A percentile compares a stretch with the other conserved stretches of the same genome.
Conservation (phyloP, 2,329 filamentous ascomycete genomes). For the Alternaria solani region DNA sequence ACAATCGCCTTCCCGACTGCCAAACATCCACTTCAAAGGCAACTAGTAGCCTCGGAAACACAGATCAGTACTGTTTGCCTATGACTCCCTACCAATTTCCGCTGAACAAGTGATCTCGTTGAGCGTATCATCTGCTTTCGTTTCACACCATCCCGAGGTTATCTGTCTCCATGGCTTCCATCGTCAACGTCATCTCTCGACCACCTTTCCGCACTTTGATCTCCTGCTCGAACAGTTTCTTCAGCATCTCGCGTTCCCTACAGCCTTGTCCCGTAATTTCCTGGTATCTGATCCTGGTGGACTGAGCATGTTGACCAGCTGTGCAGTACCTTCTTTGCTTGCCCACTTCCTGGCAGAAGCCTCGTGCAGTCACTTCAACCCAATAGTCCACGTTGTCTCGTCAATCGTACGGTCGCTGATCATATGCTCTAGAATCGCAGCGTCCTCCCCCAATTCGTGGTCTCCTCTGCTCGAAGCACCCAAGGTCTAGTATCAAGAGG, state of each 20-base stretch:
- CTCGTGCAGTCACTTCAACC: conserved; percentile 4
- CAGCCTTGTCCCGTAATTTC: not conserved
- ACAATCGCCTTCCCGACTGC: not conserved
- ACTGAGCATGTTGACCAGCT: not conserved
- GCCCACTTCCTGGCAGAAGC: conserved; percentile 6
- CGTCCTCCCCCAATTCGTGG: not conserved
- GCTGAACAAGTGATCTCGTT: not conserved
- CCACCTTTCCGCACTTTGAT: not conserved
- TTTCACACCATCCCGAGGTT: not conserved
- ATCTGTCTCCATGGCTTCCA: not conserved
- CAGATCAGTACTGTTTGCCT: too few species aligned
- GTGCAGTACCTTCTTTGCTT: not conserved
- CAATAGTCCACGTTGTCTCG: conserved; percentile 3
- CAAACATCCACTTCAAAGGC: not conserved
- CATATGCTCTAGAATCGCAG: not conserved
- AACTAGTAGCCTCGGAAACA: not conserved
- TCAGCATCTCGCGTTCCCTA: not conserved
- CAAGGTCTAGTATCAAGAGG: conserved; percentile 1
- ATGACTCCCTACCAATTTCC: not conserved
- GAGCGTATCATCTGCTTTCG: not conserved
- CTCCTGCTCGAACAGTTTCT: not conserved
- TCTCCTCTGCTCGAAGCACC: not conserved
- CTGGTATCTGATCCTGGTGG: not conserved
- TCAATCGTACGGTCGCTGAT: not conserved
- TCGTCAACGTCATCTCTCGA: not conserved